These are phyloP conservation scores for Naematelia aurantialba DNA, from an alignment of 768 basidiomycete genomes.

Conservation along the genomic window DNA sequence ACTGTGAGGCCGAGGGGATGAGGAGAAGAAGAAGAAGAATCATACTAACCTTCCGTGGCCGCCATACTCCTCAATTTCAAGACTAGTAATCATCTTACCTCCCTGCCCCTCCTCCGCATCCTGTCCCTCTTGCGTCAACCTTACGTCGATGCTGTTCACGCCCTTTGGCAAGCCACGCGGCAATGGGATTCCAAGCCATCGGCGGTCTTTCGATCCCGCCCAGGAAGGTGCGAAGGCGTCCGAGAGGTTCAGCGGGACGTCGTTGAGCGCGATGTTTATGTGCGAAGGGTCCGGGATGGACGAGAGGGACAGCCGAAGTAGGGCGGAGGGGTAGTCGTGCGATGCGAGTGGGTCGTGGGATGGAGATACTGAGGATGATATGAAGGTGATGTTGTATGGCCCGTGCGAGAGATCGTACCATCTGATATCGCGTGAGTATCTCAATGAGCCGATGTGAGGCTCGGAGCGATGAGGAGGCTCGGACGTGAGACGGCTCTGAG, in stretches of 20 bases:
- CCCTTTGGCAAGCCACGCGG: conserved; percentile 18
- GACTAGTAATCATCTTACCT: conserved; percentile 45
- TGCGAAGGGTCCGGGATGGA: conserved; percentile 40
- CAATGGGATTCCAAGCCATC: conserved; percentile 41
- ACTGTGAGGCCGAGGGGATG: neutral
- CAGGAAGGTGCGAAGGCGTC: conserved; percentile 20
- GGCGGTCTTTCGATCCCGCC: conserved; percentile 36
- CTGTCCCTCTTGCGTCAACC: conserved; percentile 27
- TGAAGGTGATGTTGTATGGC: conserved; percentile 31
- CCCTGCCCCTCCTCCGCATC: conserved; percentile 32
- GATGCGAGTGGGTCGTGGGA: neutral
- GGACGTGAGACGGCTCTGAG: no score
- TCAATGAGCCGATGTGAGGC: no score
- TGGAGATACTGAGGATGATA: conserved; percentile 15
- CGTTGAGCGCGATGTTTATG: conserved; percentile 29
- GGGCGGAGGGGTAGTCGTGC: conserved; percentile 32
- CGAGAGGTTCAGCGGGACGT: conserved; percentile 15
- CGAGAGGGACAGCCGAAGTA: conserved; percentile 42
- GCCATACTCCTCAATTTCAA: conserved; percentile 47
- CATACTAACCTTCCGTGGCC: conserved; percentile 28
- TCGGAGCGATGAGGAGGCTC: no score
- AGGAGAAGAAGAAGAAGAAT: no score
- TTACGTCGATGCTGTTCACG: conserved; percentile 15
- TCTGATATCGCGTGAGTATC: no score
- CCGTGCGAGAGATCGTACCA: conserved; percentile 36